These are phyloP conservation scores for Ammopiptanthus mongolicus DNA, from an alignment of 306 rosid genomes.

Conservation along the genomic window DNA sequence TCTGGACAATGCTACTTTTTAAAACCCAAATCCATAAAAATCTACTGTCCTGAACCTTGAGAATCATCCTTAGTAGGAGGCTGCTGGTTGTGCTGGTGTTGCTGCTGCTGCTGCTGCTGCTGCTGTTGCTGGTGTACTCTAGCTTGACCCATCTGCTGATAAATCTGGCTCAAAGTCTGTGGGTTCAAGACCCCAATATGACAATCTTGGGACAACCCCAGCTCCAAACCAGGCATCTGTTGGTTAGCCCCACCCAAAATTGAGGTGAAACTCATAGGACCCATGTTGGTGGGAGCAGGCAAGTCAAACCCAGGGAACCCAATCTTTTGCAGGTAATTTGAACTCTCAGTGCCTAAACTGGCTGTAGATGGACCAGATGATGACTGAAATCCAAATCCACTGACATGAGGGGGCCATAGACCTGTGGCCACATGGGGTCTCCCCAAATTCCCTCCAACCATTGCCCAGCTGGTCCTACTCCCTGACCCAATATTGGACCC, in stretches of 20 bases:
- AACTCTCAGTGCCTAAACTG: conserved; percentile 44
- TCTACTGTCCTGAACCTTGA: conserved; percentile 78
- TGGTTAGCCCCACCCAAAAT: conserved; percentile 64
- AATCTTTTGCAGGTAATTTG: conserved; percentile 76
- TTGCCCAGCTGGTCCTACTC: conserved; percentile 77
- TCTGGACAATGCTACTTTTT: conserved; percentile 37
- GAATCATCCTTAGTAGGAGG: conserved; percentile 83
- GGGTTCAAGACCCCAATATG: conserved; percentile 85
- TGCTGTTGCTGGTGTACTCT: conserved; percentile 59
- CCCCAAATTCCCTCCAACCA: conserved; percentile 69
- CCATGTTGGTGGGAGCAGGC: conserved; percentile 54
- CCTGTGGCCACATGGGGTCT: conserved; percentile 76
- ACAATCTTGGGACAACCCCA: conserved; percentile 89
- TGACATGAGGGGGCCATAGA: conserved; percentile 61
- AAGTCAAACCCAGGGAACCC: conserved; percentile 82
- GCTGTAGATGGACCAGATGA: conserved; percentile 52
- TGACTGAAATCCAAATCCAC: conserved; percentile 69
- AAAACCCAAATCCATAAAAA: conserved; percentile 19
- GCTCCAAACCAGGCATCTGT: conserved; percentile 85
- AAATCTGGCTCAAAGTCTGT: conserved; percentile 82
- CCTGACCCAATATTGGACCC: conserved; percentile 56
- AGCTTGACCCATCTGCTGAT: conserved; percentile 91
- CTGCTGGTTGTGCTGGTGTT: conserved; percentile 44
- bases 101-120: conserved; percentile 34
- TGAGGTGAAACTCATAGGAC: conserved; percentile 88